Evolutionary conservation across 2,329 filamentous ascomycete genomes (phyloP).

Genomic region (Colletotrichum falcatum): DNA sequence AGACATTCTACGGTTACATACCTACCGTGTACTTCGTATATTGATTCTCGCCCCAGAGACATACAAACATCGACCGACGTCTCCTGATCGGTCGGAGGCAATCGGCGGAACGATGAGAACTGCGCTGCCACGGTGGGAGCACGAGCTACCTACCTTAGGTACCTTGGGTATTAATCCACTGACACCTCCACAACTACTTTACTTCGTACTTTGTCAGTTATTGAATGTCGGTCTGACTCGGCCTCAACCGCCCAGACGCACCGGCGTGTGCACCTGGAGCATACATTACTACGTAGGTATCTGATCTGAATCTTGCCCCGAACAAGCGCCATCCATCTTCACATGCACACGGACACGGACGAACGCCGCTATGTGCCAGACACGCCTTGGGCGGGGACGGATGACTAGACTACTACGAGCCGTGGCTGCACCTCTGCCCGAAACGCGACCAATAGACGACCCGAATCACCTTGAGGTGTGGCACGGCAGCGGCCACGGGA

Average conservation of each 20-base stretch:
- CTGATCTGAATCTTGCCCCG: conserved; percentile 29
- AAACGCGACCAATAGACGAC: conserved; percentile 27
- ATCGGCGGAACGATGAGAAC: neutral
- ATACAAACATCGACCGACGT: conserved; percentile 14
- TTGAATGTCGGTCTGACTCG: conserved; percentile 29
- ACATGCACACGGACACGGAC: conserved; percentile 28
- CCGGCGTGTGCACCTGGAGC: conserved; percentile 9
- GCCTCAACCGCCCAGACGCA: conserved; percentile 2
- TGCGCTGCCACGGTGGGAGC: neutral
- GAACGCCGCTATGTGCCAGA: conserved; percentile 6
- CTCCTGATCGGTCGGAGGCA: conserved; percentile 25
- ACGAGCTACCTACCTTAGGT: neutral
- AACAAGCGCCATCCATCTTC: conserved; percentile 35
- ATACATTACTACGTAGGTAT: no score
- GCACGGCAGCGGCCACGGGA: conserved; percentile 9
- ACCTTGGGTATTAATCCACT: neutral
- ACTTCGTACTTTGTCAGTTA: neutral
- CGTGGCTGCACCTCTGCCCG: conserved; percentile 17
- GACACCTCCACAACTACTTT: neutral
- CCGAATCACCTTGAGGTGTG: neutral
- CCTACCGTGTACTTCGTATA: conserved; percentile 7
- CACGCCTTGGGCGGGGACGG: conserved; percentile 4
- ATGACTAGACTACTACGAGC: neutral
- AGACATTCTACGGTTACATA: no score
- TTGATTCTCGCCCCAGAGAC: no score